phyloP scores from a whole-genome alignment of 331 rosid genomes.

The Quercus lobata region DNA sequence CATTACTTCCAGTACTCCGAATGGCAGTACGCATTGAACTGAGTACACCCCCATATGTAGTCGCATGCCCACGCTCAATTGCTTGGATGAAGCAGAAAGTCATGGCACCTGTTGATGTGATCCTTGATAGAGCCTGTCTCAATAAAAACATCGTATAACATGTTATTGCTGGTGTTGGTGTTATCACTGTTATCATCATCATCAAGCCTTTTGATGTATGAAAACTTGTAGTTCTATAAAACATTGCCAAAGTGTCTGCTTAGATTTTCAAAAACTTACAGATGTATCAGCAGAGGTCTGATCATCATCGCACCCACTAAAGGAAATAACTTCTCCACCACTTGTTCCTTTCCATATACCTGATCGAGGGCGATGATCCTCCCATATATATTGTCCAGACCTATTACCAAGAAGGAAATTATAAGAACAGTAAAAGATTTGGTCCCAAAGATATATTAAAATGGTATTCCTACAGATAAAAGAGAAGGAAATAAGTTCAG shows the following conservation, averaged over 20 bases:
- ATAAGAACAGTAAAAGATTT: not conserved
- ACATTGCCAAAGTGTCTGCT: not conserved
- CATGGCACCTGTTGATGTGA: constrained; percentile 98
- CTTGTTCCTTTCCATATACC: constrained; percentile 84
- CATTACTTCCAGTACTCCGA: constrained; percentile 51
- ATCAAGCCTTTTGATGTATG: not conserved
- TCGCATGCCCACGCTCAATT: constrained; percentile 74
- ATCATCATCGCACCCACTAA: constrained; percentile 87
- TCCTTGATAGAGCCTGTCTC: constrained; percentile 83
- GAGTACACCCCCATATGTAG: constrained; percentile 84
- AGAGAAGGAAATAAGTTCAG: not conserved
- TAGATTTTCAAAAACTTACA: constrained; percentile 42
- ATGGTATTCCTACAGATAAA: not conserved
- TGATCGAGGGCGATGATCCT: constrained; percentile 89
- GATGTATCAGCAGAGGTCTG: constrained; percentile 92
- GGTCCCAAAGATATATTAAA: not conserved
- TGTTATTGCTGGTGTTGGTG: not conserved
- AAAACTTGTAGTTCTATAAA: not conserved
- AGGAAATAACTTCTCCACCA: constrained; percentile 90
- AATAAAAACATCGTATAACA: not conserved
- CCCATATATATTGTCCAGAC: constrained; percentile 83
- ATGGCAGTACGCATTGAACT: constrained; percentile 78
- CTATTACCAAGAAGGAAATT: constrained; percentile 29
- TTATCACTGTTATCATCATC: not conserved
- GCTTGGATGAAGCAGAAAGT: constrained; percentile 97